Evolutionary conservation across 148 eudicot genomes (phyloP), one percentile per base, ranked within the genome.

Genomic region (Diospyros kaki): DNA sequence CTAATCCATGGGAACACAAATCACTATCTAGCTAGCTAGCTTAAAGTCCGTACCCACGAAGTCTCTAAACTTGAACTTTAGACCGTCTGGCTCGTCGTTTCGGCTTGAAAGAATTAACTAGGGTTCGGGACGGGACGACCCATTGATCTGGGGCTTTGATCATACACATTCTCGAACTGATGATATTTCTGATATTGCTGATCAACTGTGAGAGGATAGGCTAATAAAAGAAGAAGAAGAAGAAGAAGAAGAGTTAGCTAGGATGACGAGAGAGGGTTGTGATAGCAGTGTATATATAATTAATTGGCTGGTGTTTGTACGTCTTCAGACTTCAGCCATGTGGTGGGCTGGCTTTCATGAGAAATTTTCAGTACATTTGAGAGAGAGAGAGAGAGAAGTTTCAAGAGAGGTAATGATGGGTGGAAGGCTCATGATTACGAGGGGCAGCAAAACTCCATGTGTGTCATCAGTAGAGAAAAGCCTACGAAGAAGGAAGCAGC

Each of bases 391-490:
- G 46, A 41, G 77, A 58, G 78, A 5, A 73, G 63, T 77, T 86
- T 86, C 89, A 83, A 77, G 69, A 53, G 54, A 72, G 83, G 79
- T 84, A 86, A 88, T 89, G 85, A 89, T 89, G 88, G 68, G 68
- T 59, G 66, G 80, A 62, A 77, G 80, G 74, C 79, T 86, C 91
- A 88, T 88, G 73, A 88, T 88, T 86, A 82, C 86, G 80, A 70
- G 17, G 67, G 79, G 81, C 75, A 78, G 86, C 74, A 82, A 28
- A 28, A 80, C 68, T 81, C 82, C 81, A 77, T 83, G 69, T 75
- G 71, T 69, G 28, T 28, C 28, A 56, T 79, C 74, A 76, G 81
- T 68, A 52, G 62, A 69, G 63, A 69, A 73, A 76, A 84, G 76
- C 60, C 76, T 68, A 43, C 28, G 69, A 41, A 77, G 69, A 43